These are phyloP conservation scores for Boletellus deceptivus DNA, from an alignment of 1,284 basidiomycete species.

Conservation along the genomic window DNA sequence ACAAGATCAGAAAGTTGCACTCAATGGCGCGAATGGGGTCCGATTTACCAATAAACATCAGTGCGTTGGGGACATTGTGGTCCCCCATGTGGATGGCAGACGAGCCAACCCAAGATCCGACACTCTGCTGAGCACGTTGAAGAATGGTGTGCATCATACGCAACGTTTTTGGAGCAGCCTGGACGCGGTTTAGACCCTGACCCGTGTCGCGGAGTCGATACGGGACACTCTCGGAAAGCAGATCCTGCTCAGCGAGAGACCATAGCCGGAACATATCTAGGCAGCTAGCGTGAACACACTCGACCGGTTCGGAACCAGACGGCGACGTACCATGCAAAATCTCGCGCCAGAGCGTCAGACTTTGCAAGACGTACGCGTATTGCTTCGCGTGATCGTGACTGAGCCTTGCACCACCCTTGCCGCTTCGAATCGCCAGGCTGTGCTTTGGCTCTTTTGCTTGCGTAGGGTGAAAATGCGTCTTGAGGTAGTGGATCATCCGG, in stretches of 20 bases:
- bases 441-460: constrained; percentile 58
- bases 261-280: constrained; percentile 83
- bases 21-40: not conserved
- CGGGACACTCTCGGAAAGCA: constrained; percentile 66
- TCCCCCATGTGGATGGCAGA: constrained; percentile 64
- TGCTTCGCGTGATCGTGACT: constrained; percentile 81
- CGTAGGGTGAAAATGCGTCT: constrained; percentile 71
- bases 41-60: constrained; percentile 67
- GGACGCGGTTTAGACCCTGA: constrained; percentile 80
- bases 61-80: constrained; percentile 84
- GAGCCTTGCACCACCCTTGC: constrained; percentile 70
- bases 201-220: constrained; percentile 82
- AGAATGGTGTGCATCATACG: constrained; percentile 83
- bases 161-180: constrained; percentile 78
- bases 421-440: constrained; percentile 74
- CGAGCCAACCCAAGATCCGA: constrained; percentile 76
- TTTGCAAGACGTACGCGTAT: constrained; percentile 79
- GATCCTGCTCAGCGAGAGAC: constrained; percentile 74
- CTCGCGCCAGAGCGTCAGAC: constrained; percentile 79
- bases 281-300: constrained; percentile 1
- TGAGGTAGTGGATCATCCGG: constrained; percentile 71
- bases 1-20: not conserved
- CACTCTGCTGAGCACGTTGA: constrained; percentile 71
- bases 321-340: constrained; percentile 67
- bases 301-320: not conserved